Evolutionary conservation across 371 early-diverging fungal genomes (phyloP).

Genomic region (Mortierella sp.): DNA sequence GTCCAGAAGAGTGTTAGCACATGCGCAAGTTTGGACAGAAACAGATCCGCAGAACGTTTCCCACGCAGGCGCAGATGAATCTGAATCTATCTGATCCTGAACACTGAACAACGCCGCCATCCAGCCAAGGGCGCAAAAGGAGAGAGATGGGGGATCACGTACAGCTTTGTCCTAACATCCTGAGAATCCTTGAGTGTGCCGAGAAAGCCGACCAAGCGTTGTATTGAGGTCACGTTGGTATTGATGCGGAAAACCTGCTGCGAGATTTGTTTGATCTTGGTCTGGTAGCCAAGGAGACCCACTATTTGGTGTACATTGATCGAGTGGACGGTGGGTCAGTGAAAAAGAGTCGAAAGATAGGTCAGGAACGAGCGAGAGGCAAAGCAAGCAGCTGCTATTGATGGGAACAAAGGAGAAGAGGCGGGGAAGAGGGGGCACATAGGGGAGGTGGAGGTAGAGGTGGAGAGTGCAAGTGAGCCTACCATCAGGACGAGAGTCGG

Average conservation of each 20-base stretch:
- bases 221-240: constrained; percentile 83
- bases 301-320: constrained; percentile 32
- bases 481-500: not conserved
- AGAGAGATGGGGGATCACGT: no score
- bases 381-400: no score
- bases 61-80: no score
- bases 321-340: not conserved
- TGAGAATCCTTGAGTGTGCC: constrained; percentile 82
- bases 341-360: no score
- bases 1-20: not conserved
- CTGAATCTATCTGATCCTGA: no score
- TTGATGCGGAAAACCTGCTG: constrained; percentile 82
- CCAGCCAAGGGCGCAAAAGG: no score
- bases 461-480: constrained; percentile 11
- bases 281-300: constrained; percentile 65
- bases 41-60: no score
- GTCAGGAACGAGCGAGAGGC: no score
- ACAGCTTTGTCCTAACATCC: constrained; percentile 81
- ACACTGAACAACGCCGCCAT: no score
- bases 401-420: no score
- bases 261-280: constrained; percentile 69
- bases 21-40: no score
- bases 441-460: not conserved
- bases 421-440: no score
- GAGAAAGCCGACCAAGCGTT: constrained; percentile 78